Evolutionary conservation across 2,329 filamentous ascomycete species (phyloP).

Genomic region (Berkeleyomyces basicola): DNA sequence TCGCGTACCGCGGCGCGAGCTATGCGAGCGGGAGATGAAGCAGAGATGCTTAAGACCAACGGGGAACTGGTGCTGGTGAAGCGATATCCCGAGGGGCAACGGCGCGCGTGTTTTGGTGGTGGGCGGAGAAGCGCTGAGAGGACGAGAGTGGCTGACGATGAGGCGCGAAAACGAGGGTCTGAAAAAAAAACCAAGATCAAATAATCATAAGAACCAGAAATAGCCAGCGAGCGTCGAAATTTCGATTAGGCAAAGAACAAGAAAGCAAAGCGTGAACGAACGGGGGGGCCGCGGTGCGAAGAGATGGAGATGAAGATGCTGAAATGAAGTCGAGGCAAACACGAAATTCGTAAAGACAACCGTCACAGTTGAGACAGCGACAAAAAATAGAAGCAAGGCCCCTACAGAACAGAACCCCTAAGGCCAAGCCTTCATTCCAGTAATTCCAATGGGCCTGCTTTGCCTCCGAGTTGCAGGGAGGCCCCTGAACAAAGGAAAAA

Average conservation of each 20-base stretch:
- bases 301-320: not conserved
- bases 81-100: not conserved
- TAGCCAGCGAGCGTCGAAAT: not conserved
- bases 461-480: not conserved
- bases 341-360: too few relatives aligned
- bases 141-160: not conserved
- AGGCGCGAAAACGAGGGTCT: not conserved
- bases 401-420: not conserved
- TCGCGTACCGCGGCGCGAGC: not conserved
- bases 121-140: not conserved
- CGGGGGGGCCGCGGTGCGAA: not conserved
- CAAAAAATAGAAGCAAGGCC: not conserved
- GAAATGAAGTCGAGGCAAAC: too few relatives aligned
- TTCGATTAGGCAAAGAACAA: not conserved
- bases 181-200: not conserved
- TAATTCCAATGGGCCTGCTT: not conserved
- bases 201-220: not conserved
- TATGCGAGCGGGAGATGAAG: not conserved
- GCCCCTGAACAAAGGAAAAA: not conserved
- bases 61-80: not conserved
- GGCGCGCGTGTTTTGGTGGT: not conserved
- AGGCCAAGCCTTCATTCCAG: too few relatives aligned
- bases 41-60: not conserved
- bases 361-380: not conserved
- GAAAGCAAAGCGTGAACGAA: slow-evolving; percentile 1